Base-by-base conservation (phyloP, 2,329 filamentous ascomycete genomes). In the Ascosphaera apis region DNA sequence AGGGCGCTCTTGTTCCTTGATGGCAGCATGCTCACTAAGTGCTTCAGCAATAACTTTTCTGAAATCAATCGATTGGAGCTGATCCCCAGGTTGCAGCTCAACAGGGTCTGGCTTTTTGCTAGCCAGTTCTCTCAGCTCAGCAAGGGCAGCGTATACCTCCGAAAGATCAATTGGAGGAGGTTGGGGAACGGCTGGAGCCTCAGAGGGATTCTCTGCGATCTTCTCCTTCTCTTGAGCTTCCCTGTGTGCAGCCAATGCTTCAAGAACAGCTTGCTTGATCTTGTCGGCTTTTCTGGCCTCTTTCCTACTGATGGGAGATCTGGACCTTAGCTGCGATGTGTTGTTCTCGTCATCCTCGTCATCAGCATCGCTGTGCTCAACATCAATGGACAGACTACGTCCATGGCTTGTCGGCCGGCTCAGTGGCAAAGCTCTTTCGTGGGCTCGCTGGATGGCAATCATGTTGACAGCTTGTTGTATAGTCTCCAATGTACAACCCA, bases 201-300 rank as follows among this genome's bases (percentile, higher is more conserved):
- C n/a, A n/a, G n/a, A n/a, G 19, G 30, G 43, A 17, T 46, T 44
- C 17, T 41, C 16, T 19, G 28, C 35, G 23, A 40, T 40, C 23
- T 39, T 40, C 8, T 47, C 45, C n/a, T 49, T 44, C 34, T 46
- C 46, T 9, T 46, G 38, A n/a, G n/a, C n/a, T n/a, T n/a, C n/a
- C 15, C 54, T 53, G 34, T 63, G 60, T 37, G 58, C 51, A 35
- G 60, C 55, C 21, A 92, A 57, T 3, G 75, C 76, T 46, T 80
- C 71, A 13, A 79, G 53, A 21, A 84, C 57, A 18, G 62, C 69
- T 16, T 62, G 60, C 37, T 75, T 63, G 43, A 98, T 81, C 52
- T 86, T 82, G 39, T 93, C 83, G 46, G 84, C 55, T 45, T 72
- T 81, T 46, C 75, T 74, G n/a, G n/a, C n/a, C 48, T 91, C 82